Base-by-base conservation (phyloP, 2,329 filamentous ascomycete species). In the Ascocoryne sarcoides region DNA sequence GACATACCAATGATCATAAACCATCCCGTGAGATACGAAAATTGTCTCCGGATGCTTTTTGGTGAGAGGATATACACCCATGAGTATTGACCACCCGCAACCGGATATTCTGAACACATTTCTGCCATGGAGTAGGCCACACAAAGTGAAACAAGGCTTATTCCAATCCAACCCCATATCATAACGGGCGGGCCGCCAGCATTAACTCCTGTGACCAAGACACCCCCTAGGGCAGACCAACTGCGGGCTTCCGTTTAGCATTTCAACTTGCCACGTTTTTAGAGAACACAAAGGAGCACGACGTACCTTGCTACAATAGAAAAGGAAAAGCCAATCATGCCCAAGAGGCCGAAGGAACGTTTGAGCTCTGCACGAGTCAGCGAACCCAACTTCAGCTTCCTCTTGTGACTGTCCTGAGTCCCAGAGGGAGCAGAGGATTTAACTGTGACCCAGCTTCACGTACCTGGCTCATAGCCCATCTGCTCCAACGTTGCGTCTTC, bases 321-420 rank as follows among this genome's bases (percentile, higher is more conserved):
- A 56, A 78, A 77, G 33, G 65, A 69, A 58, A 78, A 77, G 1
- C 71, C 73, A 23, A 77, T 64, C 70, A 77, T 77, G 26, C 72
- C 71, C 19, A 76, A 48, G 4, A 75, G 55, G 8, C 69, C 63
- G 48, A 76, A 77, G 7, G 65, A 70, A 7, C 73, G 69, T 53
- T 73, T 74, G 48, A 77, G 64, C 55, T 77, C 71, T 72, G 43
- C 17, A 36, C 16, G 16, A 37, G 36, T 21, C 20, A 46, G 36
- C 34, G 19, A 16, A 16, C 28, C 33, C 17, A 4, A 16, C 8
- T 18, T 33, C 14, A 15, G 32, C 10, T 9, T 14, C 5, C 23
- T 35, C n/a, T n/a, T 4, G 5, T 1, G 4, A 14, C 35, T 21
- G 4, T 15, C 12, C n/a, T 9, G 19, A 28, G 10, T 28, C n/a